phyloP scores from a whole-genome alignment of 805 yeast genomes.

The Lipomyces spencermartinsiae region DNA sequence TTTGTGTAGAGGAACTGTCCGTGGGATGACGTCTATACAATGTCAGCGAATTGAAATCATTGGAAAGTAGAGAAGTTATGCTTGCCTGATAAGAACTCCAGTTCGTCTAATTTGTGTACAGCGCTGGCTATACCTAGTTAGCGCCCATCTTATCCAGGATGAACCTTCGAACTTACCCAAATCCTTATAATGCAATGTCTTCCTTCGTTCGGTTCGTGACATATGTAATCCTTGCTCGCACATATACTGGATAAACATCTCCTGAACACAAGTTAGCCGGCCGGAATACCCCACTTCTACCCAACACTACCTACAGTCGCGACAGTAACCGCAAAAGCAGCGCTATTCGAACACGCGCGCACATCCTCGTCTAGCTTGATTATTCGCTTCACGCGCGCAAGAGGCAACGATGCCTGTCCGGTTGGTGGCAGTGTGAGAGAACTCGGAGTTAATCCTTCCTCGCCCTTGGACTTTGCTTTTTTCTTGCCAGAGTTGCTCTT shows the following conservation, averaged over 20 bases:
- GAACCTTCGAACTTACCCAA: constrained; percentile 21
- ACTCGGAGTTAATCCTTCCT: not conserved
- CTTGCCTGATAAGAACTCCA: constrained; percentile 38
- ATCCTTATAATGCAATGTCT: constrained; percentile 40
- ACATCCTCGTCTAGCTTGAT: constrained; percentile 40
- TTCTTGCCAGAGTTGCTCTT: constrained; percentile 2
- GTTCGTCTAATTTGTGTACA: constrained; percentile 36
- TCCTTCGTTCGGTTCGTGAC: constrained; percentile 37
- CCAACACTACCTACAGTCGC: constrained; percentile 37
- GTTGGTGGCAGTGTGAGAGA: constrained; percentile 2
- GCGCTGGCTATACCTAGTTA: constrained; percentile 33
- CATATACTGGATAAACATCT: constrained; percentile 39
- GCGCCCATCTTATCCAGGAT: not conserved
- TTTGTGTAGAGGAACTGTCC: constrained; percentile 34
- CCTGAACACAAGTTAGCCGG: constrained; percentile 17
- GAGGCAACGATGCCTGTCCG: constrained; percentile 35
- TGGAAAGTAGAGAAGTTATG: not conserved
- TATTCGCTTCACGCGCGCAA: constrained; percentile 40
- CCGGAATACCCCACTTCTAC: not conserved
- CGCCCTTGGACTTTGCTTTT: constrained; percentile 1
- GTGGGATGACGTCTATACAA: constrained; percentile 35
- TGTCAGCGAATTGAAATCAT: not conserved
- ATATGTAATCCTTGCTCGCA: constrained; percentile 36
- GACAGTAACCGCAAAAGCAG: constrained; percentile 40
- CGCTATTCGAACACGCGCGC: constrained; percentile 38